Percentiles rank a stretch among this genome's conserved stretches.
These are phyloP conservation scores for Lactarius deliciosus DNA, from an alignment of 768 basidiomycete species.

Conservation along the genomic window DNA sequence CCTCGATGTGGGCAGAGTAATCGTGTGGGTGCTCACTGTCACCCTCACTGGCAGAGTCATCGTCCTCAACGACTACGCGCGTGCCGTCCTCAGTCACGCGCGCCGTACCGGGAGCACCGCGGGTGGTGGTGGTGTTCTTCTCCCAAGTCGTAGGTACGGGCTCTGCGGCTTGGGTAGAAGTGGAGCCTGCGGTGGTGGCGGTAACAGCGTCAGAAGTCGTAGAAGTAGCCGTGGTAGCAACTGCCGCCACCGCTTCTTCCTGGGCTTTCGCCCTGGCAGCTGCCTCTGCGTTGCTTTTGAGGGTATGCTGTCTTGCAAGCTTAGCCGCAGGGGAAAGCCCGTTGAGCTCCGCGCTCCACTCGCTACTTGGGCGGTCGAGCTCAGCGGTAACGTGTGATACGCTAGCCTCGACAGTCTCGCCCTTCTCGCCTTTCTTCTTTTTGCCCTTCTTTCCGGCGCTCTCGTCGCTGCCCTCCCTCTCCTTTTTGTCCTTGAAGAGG, in stretches of 20 bases:
- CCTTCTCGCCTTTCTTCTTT: slow-evolving; percentile 57
- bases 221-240: slow-evolving; percentile 39
- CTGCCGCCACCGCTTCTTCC: slow-evolving; percentile 56
- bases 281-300: slow-evolving; percentile 82
- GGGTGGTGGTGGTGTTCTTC: slow-evolving; percentile 68
- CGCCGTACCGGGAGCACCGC: slow-evolving; percentile 46
- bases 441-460: slow-evolving; percentile 47
- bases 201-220: slow-evolving; percentile 16
- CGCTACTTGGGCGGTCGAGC: slow-evolving; percentile 70
- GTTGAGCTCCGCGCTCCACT: slow-evolving; percentile 52
- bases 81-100: slow-evolving; percentile 66
- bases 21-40: slow-evolving; percentile 43
- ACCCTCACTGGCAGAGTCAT: slow-evolving; percentile 51
- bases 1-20: slow-evolving; percentile 45
- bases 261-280: slow-evolving; percentile 63
- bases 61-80: slow-evolving; percentile 65
- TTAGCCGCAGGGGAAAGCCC: slow-evolving; percentile 90
- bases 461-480: slow-evolving; percentile 43
- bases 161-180: slow-evolving; percentile 37
- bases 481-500: slow-evolving; percentile 85
- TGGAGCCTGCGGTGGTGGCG: slow-evolving; percentile 34
- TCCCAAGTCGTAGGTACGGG: slow-evolving; percentile 68
- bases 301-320: slow-evolving; percentile 86
- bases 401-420: slow-evolving; percentile 62
- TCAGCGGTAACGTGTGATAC: slow-evolving; percentile 85